Conservation (phyloP, 495 filamentous ascomycete genomes). For the Hypoxylon trugodes region DNA sequence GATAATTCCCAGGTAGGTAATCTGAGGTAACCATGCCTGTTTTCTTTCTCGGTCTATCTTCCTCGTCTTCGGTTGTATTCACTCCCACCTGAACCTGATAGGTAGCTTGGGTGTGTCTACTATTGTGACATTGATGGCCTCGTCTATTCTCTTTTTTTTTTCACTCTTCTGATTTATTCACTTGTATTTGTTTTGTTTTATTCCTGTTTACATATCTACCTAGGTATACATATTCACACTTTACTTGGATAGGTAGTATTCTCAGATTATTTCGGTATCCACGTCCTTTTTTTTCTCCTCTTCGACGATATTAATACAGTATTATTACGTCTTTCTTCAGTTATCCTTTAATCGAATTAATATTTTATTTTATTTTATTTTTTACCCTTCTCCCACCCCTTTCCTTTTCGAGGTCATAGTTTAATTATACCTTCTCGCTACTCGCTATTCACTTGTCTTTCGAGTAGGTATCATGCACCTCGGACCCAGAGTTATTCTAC, state of each 20-base stretch:
- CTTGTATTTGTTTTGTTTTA: background rate
- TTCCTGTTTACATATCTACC: background rate
- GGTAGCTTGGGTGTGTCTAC: slow-evolving; percentile 10
- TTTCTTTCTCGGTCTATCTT: slow-evolving; percentile 31
- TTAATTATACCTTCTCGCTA: background rate
- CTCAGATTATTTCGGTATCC: slow-evolving; percentile 24
- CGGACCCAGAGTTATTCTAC: slow-evolving; percentile 29
- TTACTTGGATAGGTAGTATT: slow-evolving; percentile 35
- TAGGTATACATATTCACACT: slow-evolving; percentile 16
- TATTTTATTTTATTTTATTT: background rate
- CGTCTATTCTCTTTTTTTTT: background rate
- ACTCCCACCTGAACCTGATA: slow-evolving; percentile 26
- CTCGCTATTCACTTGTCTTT: background rate
- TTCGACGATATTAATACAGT: slow-evolving; percentile 26
- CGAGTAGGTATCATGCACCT: slow-evolving; percentile 24
- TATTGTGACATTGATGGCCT: slow-evolving; percentile 23
- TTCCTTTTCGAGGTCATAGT: slow-evolving; percentile 20
- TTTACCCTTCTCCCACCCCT: slow-evolving; percentile 1
- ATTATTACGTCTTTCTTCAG: slow-evolving; percentile 11
- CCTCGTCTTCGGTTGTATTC: slow-evolving; percentile 32
- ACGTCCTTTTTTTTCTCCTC: slow-evolving; percentile 31
- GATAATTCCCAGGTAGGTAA: no score
- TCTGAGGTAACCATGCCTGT: slow-evolving; percentile 22
- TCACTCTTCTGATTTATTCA: background rate
- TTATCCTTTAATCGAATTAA: slow-evolving; percentile 26